Base-by-base conservation (phyloP, 2,329 filamentous ascomycete species). In the Emmonsia crescens region DNA sequence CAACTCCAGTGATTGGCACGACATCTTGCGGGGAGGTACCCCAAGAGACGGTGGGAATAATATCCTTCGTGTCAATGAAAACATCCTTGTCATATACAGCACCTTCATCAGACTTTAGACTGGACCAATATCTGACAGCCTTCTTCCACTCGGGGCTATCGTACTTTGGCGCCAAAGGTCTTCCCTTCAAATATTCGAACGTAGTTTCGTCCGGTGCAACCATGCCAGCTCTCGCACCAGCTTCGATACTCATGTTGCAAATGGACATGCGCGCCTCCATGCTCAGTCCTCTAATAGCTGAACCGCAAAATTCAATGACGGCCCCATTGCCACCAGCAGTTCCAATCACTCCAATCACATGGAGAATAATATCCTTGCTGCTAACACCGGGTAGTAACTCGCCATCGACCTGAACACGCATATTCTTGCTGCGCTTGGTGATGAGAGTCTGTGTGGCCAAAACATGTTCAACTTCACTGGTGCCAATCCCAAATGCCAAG, bases 181-280 rank as follows among this genome's bases (percentile, higher is more conserved):
- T 86, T 69, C 88, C 90, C 80, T 94, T 94, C 70, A 99, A 88
- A 74, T 97, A 99, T 67, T 96, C 90, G 69, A 96, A 96, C 33
- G 94, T 97, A 62, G 81, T 89, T 72, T 96, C 88, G 71, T 99
- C 94, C 5, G 94, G 94, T 10, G 94, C 94, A 63, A 99, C 87
- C 91, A 99, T 96, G 67, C 94, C 94, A 64, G 93, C 93, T 78
- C 94, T 85, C 56, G 94, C 94, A 76, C 94, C 94, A 68, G 83
- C 94, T 80, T 99, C 94, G 68, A 97, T 96, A 16, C 92, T 91
- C 94, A 97, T 97, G 80, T 99, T 99, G 81, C 94, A 97, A 74
- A 99, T 96, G 65, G 92, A 96, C 94, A 99, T 97, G 68, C 94
- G 86, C 51, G 93, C 94, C 77, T 97, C 94, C 85, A 99, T 96